Evolutionary conservation across 2,329 filamentous ascomycete species (phyloP).

Genomic region (Daldinia sp.): DNA sequence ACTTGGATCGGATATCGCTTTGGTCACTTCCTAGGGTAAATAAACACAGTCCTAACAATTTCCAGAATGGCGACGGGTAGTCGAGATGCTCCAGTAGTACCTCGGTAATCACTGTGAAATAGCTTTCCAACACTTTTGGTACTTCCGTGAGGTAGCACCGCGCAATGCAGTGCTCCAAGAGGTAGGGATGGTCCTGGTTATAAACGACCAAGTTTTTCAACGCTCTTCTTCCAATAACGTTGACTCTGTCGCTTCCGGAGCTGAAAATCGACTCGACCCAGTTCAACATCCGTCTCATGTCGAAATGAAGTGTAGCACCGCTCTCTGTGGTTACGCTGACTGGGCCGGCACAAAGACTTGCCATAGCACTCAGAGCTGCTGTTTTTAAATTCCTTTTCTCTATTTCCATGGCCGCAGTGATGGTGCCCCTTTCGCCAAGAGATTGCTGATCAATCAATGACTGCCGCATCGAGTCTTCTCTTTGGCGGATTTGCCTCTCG

Average conservation of each 20-base stretch:
- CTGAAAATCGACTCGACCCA: conserved; percentile 98
- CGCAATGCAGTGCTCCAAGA: conserved; percentile 89
- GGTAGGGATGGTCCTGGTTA: conserved; percentile 84
- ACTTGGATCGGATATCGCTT: conserved; percentile 87
- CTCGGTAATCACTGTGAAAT: conserved; percentile 90
- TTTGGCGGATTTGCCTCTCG: conserved; percentile 78
- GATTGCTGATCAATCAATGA: conserved; percentile 83
- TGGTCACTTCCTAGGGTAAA: conserved; percentile 94
- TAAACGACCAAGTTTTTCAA: conserved; percentile 89
- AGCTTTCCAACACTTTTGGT: conserved; percentile 88
- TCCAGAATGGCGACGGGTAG: conserved; percentile 89
- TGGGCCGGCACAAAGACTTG: conserved; percentile 84
- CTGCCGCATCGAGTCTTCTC: conserved; percentile 88
- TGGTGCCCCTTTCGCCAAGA: conserved; percentile 75
- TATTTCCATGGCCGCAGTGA: conserved; percentile 93
- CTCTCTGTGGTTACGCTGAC: conserved; percentile 90
- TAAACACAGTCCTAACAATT: conserved; percentile 83
- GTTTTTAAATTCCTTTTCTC: conserved; percentile 93
- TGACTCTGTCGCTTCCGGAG: conserved; percentile 88
- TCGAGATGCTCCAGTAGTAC: conserved; percentile 85
- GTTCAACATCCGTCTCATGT: conserved; percentile 87
- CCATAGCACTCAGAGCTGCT: conserved; percentile 94
- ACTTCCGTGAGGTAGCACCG: conserved; percentile 86
- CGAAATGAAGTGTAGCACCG: conserved; percentile 86
- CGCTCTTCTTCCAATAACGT: conserved; percentile 86